These are phyloP conservation scores for Trametes villosa DNA, from an alignment of 768 basidiomycete species.

Conservation along the genomic window DNA sequence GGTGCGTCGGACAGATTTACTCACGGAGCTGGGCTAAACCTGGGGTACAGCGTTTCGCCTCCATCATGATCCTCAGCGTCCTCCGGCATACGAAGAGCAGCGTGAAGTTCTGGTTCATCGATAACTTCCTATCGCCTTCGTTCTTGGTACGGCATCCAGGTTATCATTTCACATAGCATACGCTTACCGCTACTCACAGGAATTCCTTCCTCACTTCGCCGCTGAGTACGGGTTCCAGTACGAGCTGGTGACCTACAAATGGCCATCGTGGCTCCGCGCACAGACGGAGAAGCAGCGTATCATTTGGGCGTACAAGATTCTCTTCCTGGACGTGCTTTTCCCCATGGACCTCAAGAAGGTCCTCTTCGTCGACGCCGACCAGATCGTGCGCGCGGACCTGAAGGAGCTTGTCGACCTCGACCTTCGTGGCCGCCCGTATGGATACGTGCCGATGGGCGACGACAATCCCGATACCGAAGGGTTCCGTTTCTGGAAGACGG, in stretches of 20 bases:
- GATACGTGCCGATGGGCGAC: conserved; percentile 97
- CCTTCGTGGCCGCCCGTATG: conserved; percentile 91
- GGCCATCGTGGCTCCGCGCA: conserved; percentile 97
- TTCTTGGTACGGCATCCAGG: conserved; percentile 68
- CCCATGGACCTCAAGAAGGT: conserved; percentile 99
- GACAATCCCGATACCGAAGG: conserved; percentile 96
- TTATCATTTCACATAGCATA: neutral
- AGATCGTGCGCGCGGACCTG: conserved; percentile 95
- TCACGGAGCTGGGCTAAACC: neutral
- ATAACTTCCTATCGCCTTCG: conserved; percentile 97
- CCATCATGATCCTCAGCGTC: conserved; percentile 98
- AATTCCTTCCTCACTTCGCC: conserved; percentile 94
- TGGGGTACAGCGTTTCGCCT: conserved; percentile 79
- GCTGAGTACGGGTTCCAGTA: conserved; percentile 93
- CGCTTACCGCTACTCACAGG: conserved; percentile 48
- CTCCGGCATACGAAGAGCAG: conserved; percentile 90
- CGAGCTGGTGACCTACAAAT: conserved; percentile 98
- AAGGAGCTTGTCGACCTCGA: conserved; percentile 94
- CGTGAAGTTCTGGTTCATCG: conserved; percentile 99
- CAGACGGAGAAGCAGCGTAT: conserved; percentile 98
- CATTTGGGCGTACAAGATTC: conserved; percentile 99
- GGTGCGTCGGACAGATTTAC: conserved; percentile 47
- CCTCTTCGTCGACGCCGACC: conserved; percentile 98
- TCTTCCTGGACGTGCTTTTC: conserved; percentile 98
- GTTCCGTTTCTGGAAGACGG: conserved; percentile 98